These are phyloP conservation scores for Pisolithus orientalis DNA, from an alignment of 768 basidiomycete genomes.

Conservation along the genomic window DNA sequence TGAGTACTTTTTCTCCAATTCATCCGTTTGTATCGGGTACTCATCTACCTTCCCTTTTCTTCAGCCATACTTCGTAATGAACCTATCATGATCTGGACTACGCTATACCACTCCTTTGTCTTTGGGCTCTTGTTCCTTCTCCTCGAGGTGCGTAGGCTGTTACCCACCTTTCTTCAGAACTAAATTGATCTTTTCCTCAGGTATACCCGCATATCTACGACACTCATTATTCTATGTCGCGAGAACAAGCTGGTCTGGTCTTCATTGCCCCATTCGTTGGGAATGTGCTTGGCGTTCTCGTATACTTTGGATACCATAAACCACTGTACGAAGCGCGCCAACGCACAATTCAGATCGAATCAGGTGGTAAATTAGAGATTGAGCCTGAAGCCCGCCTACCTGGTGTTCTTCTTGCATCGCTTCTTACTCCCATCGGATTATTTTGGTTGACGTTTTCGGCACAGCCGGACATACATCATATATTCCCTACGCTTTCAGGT, in stretches of 20 bases:
- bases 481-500: slow-evolving; percentile 17
- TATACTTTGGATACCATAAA: too few relatives aligned
- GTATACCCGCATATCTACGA: slow-evolving; percentile 17
- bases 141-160: slow-evolving; percentile 13
- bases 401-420: slow-evolving; percentile 13
- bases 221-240: slow-evolving; percentile 16
- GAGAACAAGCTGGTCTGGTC: slow-evolving; percentile 13
- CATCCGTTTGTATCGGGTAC: neutral
- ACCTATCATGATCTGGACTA: too few relatives aligned
- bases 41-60: neutral
- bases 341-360: too few relatives aligned
- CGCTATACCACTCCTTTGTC: slow-evolving; percentile 21
- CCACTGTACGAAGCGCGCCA: too few relatives aligned
- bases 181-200: neutral
- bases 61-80: neutral
- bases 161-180: neutral
- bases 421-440: slow-evolving; percentile 19
- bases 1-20: slow-evolving; percentile 1
- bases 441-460: slow-evolving; percentile 21
- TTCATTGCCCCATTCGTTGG: neutral
- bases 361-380: too few relatives aligned
- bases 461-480: slow-evolving; percentile 13
- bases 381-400: slow-evolving; percentile 14
- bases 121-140: slow-evolving; percentile 23
- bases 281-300: too few relatives aligned